These are phyloP conservation scores for Diaporthe batatas DNA, from an alignment of 2,329 filamentous ascomycete species.

Conservation along the genomic window DNA sequence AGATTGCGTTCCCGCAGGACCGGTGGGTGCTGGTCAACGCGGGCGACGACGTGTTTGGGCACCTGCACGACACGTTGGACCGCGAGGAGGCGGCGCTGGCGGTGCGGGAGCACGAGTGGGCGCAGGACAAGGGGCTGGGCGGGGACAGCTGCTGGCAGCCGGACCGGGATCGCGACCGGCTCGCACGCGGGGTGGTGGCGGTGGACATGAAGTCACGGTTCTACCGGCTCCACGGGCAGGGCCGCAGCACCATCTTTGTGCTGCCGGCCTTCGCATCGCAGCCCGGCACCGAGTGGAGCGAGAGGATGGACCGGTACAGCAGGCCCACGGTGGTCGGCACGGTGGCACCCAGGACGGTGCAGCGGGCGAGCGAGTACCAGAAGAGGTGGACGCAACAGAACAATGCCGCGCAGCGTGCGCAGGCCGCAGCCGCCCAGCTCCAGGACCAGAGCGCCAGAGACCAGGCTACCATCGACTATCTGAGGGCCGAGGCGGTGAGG, in stretches of 20 bases:
- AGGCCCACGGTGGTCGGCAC: constrained; percentile 56
- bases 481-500: constrained; percentile 8
- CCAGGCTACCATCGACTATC: not conserved
- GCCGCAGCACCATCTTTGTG: constrained; percentile 64
- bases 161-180: constrained; percentile 48
- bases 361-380: constrained; percentile 53
- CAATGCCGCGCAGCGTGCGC: constrained; percentile 14
- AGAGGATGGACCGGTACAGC: constrained; percentile 56
- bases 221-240: constrained; percentile 63
- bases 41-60: constrained; percentile 63
- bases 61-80: constrained; percentile 63
- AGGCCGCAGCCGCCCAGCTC: constrained; percentile 16
- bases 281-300: constrained; percentile 58
- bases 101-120: constrained; percentile 51
- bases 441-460: constrained; percentile 32
- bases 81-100: constrained; percentile 57
- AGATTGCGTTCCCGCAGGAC: constrained; percentile 68
- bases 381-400: constrained; percentile 43
- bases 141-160: constrained; percentile 55
- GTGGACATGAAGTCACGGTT: constrained; percentile 66
- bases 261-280: constrained; percentile 64
- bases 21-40: constrained; percentile 68
- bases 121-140: constrained; percentile 52
- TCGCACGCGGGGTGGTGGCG: constrained; percentile 60
- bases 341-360: constrained; percentile 47